Base-by-base conservation (phyloP, 2,329 filamentous ascomycete genomes). In the Pyricularia grisea region DNA sequence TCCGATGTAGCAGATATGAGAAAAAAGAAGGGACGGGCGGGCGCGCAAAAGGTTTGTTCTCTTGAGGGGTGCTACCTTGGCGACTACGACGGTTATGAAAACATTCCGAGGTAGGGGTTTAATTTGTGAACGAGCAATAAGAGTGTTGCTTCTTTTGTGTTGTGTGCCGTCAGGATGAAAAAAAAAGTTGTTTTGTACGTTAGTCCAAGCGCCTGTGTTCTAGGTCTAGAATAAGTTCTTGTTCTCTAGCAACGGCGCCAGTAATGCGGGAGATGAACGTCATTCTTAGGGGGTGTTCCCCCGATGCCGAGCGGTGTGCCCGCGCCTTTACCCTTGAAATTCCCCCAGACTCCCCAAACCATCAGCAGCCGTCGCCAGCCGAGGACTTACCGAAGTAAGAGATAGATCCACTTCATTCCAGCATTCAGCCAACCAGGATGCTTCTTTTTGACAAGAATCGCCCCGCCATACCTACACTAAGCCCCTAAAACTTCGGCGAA, bases 311-410 rank as follows among this genome's bases (percentile, higher is more conserved):
- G 60, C 60, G 25, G 60, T 63, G 60, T 63, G 60, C 14, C 27
- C 25, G 17, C 27, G 60, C 60, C n/a, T 28, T 28, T 28, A 30
- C 60, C 27, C 60, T 28, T 63, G 25, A 63, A 12, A 63, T 28
- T 63, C 17, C 60, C 60, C 60, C 60, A 30, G 60, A 63, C 25
- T 25, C 60, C 60, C 25, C n/a, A 61, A 50, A 20, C 14, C 23
- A 28, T 10, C 60, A 63, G 25, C 23, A 63, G 60, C 60, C 60
- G 60, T 63, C 25, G 60, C 60, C 60, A 63, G 25, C 60, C 60
- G 60, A 63, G 23, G 60, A 63, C 71, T 66, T 65, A 31, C 68
- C 66, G 36, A 69, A 23, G 70, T 28, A 2, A 28, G 60, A 17
- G 25, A 10, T 2, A 11, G 17, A 20, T 17, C 60, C 60, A 63